Conservation (phyloP, 495 filamentous ascomycete species). For the Xylaria curta region DNA sequence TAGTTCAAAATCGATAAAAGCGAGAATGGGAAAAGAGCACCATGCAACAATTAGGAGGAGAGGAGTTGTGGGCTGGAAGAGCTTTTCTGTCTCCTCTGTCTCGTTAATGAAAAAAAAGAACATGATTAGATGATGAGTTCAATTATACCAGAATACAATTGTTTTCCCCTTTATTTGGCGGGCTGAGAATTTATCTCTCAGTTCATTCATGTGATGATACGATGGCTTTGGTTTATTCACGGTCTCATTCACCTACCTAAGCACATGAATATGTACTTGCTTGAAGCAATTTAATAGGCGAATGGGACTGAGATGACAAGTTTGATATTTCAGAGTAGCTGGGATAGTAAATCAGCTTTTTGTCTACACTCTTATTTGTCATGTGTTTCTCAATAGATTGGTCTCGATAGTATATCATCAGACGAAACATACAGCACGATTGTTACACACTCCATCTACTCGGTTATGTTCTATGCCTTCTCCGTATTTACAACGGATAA, state of each 20-base stretch:
- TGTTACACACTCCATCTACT: not conserved
- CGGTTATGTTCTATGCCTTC: not conserved
- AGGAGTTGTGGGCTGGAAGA: not conserved
- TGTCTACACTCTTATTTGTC: not conserved
- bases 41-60: slow-evolving; percentile 1
- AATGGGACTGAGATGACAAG: not conserved
- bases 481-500: not conserved
- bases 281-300: not conserved
- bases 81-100: not conserved
- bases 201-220: not conserved
- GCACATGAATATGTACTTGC: not conserved
- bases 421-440: not conserved
- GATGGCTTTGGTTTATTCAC: not conserved
- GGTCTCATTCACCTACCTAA: not conserved
- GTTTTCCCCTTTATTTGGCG: not conserved
- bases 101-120: slow-evolving; percentile 5
- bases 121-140: slow-evolving; percentile 9
- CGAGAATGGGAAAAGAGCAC: not conserved
- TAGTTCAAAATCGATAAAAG: not conserved
- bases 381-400: not conserved
- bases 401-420: not conserved
- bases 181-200: not conserved
- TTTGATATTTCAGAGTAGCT: not conserved
- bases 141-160: slow-evolving; percentile 8
- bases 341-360: not conserved